Conservation (phyloP, 2,329 filamentous ascomycete species). For the Pseudonectria buxi region DNA sequence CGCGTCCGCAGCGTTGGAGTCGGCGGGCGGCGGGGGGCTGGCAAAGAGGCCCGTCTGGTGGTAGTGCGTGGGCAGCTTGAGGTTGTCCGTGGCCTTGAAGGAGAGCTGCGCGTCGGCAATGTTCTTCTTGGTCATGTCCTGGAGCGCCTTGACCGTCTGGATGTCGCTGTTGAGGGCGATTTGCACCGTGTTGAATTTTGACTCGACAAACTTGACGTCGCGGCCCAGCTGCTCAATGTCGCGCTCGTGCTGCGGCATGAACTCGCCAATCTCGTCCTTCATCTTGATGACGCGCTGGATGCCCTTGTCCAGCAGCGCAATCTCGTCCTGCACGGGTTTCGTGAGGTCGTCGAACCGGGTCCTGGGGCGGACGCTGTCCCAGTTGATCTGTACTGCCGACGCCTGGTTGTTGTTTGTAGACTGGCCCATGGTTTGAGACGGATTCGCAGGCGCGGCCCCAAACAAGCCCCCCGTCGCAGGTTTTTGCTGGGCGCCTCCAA, state of each 20-base stretch:
- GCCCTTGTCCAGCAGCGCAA: conserved; percentile 70
- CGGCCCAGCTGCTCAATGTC: conserved; percentile 41
- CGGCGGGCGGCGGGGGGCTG: conserved; percentile 22
- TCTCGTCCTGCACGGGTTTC: conserved; percentile 70
- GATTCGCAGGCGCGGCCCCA: conserved; percentile 12
- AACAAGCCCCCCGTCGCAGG: conserved; percentile 24
- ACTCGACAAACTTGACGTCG: conserved; percentile 43
- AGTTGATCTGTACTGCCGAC: conserved; percentile 71
- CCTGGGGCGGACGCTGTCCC: conserved; percentile 72
- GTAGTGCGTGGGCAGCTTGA: conserved; percentile 59
- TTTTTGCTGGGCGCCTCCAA: conserved; percentile 7
- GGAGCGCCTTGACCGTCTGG: conserved; percentile 56
- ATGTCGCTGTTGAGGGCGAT: conserved; percentile 49
- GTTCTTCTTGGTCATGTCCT: conserved; percentile 53
- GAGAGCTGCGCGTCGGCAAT: conserved; percentile 63
- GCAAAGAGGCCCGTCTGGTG: conserved; percentile 41
- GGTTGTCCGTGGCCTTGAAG: conserved; percentile 67
- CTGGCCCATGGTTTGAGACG: conserved; percentile 13
- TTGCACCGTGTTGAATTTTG: conserved; percentile 39
- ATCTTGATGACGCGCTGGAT: conserved; percentile 75
- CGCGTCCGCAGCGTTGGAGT: conserved; percentile 25
- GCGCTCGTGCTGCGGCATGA: conserved; percentile 50
- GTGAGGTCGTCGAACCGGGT: conserved; percentile 89
- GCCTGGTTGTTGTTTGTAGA: conserved; percentile 42
- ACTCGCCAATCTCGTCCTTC: conserved; percentile 68